Evolutionary conservation across 108 stramenopile genomes (phyloP), one percentile per base, ranked within the genome.

Genomic region (Cylindrotheca fusiformis): DNA sequence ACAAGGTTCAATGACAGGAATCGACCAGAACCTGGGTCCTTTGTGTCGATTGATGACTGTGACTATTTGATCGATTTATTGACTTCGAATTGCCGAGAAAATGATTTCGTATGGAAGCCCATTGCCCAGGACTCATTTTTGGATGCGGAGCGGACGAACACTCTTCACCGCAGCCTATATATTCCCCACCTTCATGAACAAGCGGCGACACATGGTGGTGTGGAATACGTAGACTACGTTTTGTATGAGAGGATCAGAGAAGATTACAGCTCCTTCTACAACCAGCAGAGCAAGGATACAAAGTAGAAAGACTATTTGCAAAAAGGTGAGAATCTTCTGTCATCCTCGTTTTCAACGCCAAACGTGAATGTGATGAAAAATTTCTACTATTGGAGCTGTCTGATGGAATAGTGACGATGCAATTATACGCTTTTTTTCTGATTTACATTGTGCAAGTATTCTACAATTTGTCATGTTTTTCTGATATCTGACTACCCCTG

Each of bases 1-100:
- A 31, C 29, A 4, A 72, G 77, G 22, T 96, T 96, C 67, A 96
- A 96, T 75, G 93, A 89, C 62, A 60, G 67, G 14, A 94, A 93
- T 52, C n/a, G n/a, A 24, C 87, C 88, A 20, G 84, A 91, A 71
- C 49, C 71, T 12, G 71, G 78, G 52, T 66, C 88, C 5, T 90
- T 86, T 52, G 67, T 80, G 10, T 54, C 53, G 0, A 53, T 86
- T 0, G 49, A 71, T 22, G 46, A 71, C 19, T 96, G 95, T 69
- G 79, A 88, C 49, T 93, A 76, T 67, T 58, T 93, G 5, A 56
- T 96, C 25, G 93, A 94, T 71, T 55, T 94, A 29, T 79, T 41
- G 19, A 60, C 59, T 20, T 74, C 66, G 41, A 53, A 23, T 0
- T 75, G 69, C 48, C 48, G 47, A 6, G 67, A 63, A 25, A 48